Evolutionary conservation across 2,329 filamentous ascomycete genomes (phyloP).

Genomic region (Aspergillus piperis): DNA sequence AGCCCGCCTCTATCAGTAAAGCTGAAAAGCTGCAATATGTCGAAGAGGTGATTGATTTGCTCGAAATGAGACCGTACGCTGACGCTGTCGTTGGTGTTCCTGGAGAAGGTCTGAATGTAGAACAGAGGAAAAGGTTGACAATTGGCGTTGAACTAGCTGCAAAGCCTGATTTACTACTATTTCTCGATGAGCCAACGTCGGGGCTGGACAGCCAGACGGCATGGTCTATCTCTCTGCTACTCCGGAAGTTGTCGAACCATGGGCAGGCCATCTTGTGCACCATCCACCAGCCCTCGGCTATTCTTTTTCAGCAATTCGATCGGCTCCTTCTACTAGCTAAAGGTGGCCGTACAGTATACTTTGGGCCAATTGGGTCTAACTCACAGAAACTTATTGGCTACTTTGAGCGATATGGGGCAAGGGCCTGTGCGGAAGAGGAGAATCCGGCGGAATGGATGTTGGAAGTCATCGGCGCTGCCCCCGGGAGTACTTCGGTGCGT

Average conservation of each 20-base stretch:
- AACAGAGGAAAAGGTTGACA: constrained; percentile 72
- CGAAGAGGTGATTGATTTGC: constrained; percentile 80
- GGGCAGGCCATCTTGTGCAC: constrained; percentile 90
- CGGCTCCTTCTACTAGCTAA: constrained; percentile 53
- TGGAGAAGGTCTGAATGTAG: constrained; percentile 69
- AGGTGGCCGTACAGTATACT: constrained; percentile 15
- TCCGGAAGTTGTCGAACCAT: constrained; percentile 82
- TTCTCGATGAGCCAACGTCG: constrained; percentile 86
- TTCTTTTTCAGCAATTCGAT: constrained; percentile 83
- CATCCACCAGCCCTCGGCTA: constrained; percentile 89
- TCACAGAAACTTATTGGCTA: constrained; percentile 12
- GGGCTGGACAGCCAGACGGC: constrained; percentile 89
- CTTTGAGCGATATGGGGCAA: constrained; percentile 17
- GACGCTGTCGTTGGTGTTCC: constrained; percentile 86
- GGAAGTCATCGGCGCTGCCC: constrained; percentile 41
- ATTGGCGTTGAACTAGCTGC: constrained; percentile 92
- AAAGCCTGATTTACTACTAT: constrained; percentile 81
- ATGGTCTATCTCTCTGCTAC: constrained; percentile 81
- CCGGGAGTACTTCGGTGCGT: constrained; percentile 58
- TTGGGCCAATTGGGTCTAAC: constrained; percentile 16
- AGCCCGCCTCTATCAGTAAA: constrained; percentile 68
- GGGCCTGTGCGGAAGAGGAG: constrained; percentile 1
- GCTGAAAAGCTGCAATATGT: constrained; percentile 82
- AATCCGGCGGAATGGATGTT: constrained; percentile 20
- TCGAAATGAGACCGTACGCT: constrained; percentile 86